Percentiles rank a stretch among this genome's conserved stretches.
Conservation (phyloP, 2,329 filamentous ascomycete genomes). For the Rutstroemia sp. region DNA sequence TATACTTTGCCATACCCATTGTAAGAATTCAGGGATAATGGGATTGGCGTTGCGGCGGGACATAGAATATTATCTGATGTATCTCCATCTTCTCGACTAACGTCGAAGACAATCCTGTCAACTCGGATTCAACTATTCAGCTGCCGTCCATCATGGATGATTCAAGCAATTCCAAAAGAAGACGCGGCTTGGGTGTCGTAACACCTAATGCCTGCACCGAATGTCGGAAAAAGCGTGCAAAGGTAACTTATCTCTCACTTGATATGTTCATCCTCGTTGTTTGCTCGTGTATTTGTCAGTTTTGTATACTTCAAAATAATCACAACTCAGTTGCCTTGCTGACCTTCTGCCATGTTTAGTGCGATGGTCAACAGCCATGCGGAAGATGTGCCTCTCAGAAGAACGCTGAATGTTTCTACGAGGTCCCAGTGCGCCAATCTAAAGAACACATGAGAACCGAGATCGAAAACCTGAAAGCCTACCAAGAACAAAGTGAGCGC, state of each 20-base stretch:
- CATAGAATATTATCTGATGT: neutral
- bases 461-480: conserved; percentile 48
- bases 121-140: neutral
- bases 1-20: too few relatives aligned
- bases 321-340: too few relatives aligned
- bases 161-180: conserved; percentile 20
- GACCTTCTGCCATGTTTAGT: conserved; percentile 32
- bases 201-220: conserved; percentile 28
- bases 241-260: conserved; percentile 13
- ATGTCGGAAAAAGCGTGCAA: conserved; percentile 28
- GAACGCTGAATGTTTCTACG: conserved; percentile 51
- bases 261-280: too few relatives aligned
- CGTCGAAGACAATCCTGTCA: neutral
- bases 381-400: conserved; percentile 46
- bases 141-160: conserved; percentile 7
- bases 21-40: neutral
- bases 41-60: neutral
- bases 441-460: conserved; percentile 54
- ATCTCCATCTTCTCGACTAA: neutral
- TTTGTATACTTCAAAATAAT: too few relatives aligned
- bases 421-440: conserved; percentile 54
- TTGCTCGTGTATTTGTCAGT: neutral
- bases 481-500: conserved; percentile 47
- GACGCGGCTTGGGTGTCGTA: conserved; percentile 25
- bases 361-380: conserved; percentile 46